Evolutionary conservation across 192 early-diverging fungal genomes (phyloP).

Genomic region (Powellomyces hirtus): DNA sequence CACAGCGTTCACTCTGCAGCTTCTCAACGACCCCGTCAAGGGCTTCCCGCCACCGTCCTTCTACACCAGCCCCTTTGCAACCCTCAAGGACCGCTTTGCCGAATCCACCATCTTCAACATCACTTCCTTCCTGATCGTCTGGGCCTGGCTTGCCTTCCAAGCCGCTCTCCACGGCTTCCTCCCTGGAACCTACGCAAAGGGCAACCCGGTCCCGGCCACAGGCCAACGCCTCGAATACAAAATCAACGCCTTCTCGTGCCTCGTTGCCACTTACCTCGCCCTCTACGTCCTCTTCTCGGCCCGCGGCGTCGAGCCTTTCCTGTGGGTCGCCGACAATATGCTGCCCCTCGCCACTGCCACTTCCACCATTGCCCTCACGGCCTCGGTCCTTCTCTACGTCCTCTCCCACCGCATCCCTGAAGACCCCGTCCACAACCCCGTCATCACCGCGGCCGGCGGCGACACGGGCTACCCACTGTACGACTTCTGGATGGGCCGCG

Average conservation of each 20-base stretch:
- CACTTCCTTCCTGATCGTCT: constrained; percentile 15
- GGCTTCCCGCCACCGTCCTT: constrained; percentile 23
- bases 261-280: constrained; percentile 43
- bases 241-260: constrained; percentile 61
- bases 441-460: constrained; percentile 78
- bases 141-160: constrained; percentile 71
- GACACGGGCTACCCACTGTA: constrained; percentile 90
- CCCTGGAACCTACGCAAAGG: constrained; percentile 65
- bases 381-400: constrained; percentile 63
- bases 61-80: constrained; percentile 3
- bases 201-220: constrained; percentile 58
- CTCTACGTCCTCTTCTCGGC: constrained; percentile 42
- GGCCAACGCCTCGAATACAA: constrained; percentile 76
- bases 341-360: constrained; percentile 71
- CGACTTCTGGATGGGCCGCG: constrained; percentile 95
- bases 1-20: constrained; percentile 16
- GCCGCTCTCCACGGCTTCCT: constrained; percentile 62
- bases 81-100: background rate
- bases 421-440: constrained; percentile 3
- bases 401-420: constrained; percentile 66
- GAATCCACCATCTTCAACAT: constrained; percentile 5
- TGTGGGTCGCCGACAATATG: constrained; percentile 82
- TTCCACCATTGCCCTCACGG: constrained; percentile 58
- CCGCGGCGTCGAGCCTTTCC: constrained; percentile 61
- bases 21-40: constrained; percentile 17